Percentiles rank a stretch among this genome's conserved stretches.
Evolutionary conservation across 305 asterid genomes (phyloP).

Genomic region (Petunia hybrid): DNA sequence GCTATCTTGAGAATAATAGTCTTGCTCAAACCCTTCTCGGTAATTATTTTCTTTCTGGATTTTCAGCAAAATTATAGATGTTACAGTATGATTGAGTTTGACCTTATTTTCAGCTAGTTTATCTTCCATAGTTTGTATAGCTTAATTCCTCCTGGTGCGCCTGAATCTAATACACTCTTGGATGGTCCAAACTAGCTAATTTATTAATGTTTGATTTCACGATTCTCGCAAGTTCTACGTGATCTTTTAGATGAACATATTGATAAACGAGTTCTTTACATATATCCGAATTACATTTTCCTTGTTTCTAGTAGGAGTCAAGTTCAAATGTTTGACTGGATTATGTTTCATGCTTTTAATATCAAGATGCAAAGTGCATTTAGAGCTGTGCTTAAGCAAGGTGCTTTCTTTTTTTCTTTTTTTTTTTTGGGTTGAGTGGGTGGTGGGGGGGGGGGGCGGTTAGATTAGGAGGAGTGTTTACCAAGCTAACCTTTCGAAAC

Average conservation of each 20-base stretch:
- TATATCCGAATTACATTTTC: too few species aligned
- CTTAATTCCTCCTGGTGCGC: neutral
- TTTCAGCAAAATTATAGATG: slow-evolving; percentile 24
- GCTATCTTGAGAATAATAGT: slow-evolving; percentile 89
- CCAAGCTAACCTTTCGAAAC: slow-evolving; percentile 9
- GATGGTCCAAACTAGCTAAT: slow-evolving; percentile 23
- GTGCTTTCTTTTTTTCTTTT: too few species aligned
- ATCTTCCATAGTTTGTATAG: neutral
- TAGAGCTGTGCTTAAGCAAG: slow-evolving; percentile 32
- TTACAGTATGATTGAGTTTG: neutral
- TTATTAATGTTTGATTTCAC: neutral
- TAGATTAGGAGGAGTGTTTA: neutral
- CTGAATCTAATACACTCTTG: neutral
- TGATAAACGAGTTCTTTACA: too few species aligned
- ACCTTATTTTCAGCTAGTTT: neutral
- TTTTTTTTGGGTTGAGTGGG: neutral
- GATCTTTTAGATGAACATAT: too few species aligned
- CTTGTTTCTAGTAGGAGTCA: too few species aligned
- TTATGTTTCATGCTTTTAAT: slow-evolving; percentile 6
- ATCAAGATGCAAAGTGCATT: neutral
- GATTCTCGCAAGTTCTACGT: neutral
- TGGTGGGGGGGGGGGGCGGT: neutral
- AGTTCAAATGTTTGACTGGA: slow-evolving; percentile 8
- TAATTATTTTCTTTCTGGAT: slow-evolving; percentile 38
- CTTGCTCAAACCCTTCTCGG: slow-evolving; percentile 89